These are phyloP conservation scores for Citrus trifoliata DNA, from an alignment of 345 rosid species.

Conservation along the genomic window DNA sequence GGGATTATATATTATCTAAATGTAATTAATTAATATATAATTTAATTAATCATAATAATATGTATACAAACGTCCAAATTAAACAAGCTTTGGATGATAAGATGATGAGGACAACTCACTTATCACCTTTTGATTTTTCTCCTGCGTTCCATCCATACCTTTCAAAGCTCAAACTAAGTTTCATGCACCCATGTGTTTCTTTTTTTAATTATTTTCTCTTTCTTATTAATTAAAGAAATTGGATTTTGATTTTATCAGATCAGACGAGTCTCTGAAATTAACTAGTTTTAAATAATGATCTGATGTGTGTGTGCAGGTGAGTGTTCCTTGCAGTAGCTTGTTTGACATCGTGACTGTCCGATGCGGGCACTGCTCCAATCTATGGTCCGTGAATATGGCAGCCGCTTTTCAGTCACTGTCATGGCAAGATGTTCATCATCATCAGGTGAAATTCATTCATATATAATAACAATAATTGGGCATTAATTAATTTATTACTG, in stretches of 20 bases:
- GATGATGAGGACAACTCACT: conserved; percentile 32
- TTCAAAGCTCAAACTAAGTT: neutral
- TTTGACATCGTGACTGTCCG: conserved; percentile 89
- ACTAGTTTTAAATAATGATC: no score
- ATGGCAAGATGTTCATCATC: conserved; percentile 46
- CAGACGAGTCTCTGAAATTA: neutral
- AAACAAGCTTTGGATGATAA: conserved; percentile 22
- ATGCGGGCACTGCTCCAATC: conserved; percentile 95
- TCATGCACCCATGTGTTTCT: neutral
- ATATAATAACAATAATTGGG: neutral
- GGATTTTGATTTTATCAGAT: neutral
- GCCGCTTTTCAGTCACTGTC: conserved; percentile 84
- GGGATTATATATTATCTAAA: neutral
- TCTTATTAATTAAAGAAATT: neutral
- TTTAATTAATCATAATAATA: no score
- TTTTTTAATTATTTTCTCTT: neutral
- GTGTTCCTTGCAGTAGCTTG: conserved; percentile 91
- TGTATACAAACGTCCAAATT: no score
- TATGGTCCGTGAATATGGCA: conserved; percentile 98
- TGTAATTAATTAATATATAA: no score
- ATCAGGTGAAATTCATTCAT: conserved; percentile 39
- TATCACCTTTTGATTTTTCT: conserved; percentile 18
- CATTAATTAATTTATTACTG: neutral
- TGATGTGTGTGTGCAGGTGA: conserved; percentile 54
- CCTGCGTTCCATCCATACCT: conserved; percentile 11